phyloP scores from a whole-genome alignment of 805 yeast genomes.

The Sugiyamaella valdiviana region DNA sequence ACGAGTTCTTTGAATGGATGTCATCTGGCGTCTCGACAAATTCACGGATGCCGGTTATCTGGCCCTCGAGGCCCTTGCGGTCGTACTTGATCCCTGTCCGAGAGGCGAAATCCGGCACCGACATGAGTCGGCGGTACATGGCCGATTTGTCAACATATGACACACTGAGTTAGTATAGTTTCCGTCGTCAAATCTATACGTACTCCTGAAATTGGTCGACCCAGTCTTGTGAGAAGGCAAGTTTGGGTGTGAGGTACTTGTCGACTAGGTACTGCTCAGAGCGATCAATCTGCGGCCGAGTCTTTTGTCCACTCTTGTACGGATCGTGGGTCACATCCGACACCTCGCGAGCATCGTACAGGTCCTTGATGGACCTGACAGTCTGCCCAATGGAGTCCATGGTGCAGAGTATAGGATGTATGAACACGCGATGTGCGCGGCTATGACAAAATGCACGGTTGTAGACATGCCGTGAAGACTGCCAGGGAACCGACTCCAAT shows the following conservation, averaged over 20 bases:
- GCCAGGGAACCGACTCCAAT: too few species aligned
- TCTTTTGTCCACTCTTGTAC: background rate
- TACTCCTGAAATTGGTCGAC: slow-evolving; percentile 58
- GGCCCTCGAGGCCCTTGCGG: slow-evolving; percentile 70
- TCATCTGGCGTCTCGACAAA: slow-evolving; percentile 40
- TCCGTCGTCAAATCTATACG: background rate
- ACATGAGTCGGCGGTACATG: slow-evolving; percentile 46
- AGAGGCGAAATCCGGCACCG: slow-evolving; percentile 53
- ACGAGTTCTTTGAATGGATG: slow-evolving; percentile 60
- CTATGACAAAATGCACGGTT: too few species aligned
- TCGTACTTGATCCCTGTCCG: slow-evolving; percentile 63
- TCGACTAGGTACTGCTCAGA: slow-evolving; percentile 27
- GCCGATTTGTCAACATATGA: slow-evolving; percentile 28
- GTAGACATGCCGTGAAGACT: too few species aligned
- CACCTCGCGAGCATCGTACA: background rate
- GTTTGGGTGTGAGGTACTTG: slow-evolving; percentile 57
- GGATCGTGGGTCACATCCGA: background rate
- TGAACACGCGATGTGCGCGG: too few species aligned
- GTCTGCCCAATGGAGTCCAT: background rate
- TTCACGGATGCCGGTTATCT: slow-evolving; percentile 57
- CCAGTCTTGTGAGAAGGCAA: slow-evolving; percentile 60
- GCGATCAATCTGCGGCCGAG: background rate
- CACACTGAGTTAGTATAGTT: slow-evolving; percentile 8
- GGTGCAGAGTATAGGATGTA: background rate
- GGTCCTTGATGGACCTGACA: background rate